A percentile compares a stretch with the other conserved stretches of the same genome.
phyloP scores from a whole-genome alignment of 2,329 filamentous ascomycete species.

The Blastomyces parvus region DNA sequence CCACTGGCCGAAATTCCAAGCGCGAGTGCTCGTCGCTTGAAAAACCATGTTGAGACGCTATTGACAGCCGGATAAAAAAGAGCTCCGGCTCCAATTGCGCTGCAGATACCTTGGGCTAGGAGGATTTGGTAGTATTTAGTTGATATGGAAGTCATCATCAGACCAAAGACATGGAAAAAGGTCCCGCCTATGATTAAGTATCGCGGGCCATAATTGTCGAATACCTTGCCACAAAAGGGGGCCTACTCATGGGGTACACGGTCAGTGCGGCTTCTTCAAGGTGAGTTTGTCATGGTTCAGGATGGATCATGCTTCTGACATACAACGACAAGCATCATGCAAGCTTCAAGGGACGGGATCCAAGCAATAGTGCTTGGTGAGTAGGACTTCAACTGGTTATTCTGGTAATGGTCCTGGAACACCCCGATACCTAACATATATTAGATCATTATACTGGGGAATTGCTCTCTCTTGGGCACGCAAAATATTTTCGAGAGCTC shows the following conservation, averaged over 20 bases:
- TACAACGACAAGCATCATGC: slow-evolving; percentile 45
- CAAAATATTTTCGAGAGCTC: background rate
- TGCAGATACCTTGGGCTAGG: slow-evolving; percentile 47
- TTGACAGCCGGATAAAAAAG: slow-evolving; percentile 40
- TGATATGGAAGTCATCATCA: slow-evolving; percentile 50
- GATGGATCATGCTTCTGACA: slow-evolving; percentile 16
- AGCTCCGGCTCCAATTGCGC: slow-evolving; percentile 42
- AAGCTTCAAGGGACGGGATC: slow-evolving; percentile 50
- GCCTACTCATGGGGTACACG: slow-evolving; percentile 34
- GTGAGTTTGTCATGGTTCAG: slow-evolving; percentile 9
- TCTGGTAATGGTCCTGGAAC: slow-evolving; percentile 52
- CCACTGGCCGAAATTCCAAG: slow-evolving; percentile 48
- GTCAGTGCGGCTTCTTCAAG: slow-evolving; percentile 16
- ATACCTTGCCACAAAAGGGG: slow-evolving; percentile 54
- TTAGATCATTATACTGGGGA: background rate
- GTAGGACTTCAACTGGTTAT: slow-evolving; percentile 39
- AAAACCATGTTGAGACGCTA: slow-evolving; percentile 44
- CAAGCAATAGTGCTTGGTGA: slow-evolving; percentile 51
- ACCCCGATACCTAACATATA: slow-evolving; percentile 36
- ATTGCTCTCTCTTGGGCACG: background rate
- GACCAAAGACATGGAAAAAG: slow-evolving; percentile 47
- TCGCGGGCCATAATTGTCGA: slow-evolving; percentile 54
- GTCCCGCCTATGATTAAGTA: slow-evolving; percentile 44
- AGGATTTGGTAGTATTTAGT: slow-evolving; percentile 49
- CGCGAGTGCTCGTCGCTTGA: slow-evolving; percentile 43